Base-by-base conservation (phyloP, 139 green algal species). In the Chlorella sp. region DNA sequence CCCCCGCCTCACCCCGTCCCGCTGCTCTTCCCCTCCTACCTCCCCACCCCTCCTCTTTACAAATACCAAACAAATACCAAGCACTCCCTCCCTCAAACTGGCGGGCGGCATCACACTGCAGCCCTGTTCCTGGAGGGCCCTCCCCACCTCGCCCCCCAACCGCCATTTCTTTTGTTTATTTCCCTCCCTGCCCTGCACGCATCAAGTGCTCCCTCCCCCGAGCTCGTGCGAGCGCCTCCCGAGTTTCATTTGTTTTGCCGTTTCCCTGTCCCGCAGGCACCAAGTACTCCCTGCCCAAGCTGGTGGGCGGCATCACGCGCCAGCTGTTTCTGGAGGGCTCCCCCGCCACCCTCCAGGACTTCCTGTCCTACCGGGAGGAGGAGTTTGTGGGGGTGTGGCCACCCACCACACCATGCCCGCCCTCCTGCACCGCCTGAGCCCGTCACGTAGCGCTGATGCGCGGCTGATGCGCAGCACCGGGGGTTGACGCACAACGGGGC, bases 311-410 rank as follows among this genome's bases (percentile, higher is more conserved):
- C 87, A 92, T 94, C 87, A 94, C 91, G 1, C 83, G 89, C 0
- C 84, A 90, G 89, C 91, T 94, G 28, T 94, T 94, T 79, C 68
- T 93, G 40, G 91, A 94, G 15, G 89, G 92, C 22, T 39, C 87
- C 32, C 83, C 68, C 16, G 28, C 79, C 0, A 85, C 83, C 40
- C 61, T 94, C 15, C 34, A 73, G 2, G 79, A 89, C 68, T 93
- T 83, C 71, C 83, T 94, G 60, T 81, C 84, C 18, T 94, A 94
- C 61, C 37, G 83, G 1, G 57, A 39, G 9, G 78, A 91, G 69
- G 91, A 94, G 89, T 94, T 94, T 53, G 18, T 89, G 28, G 77
- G 86, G 40, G 66, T 30, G 1, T 94, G 91, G 91, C 91, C 91
- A 9, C 83, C 89, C n/a, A 21, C 42, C 42, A 53, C 77, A 36